Conservation (phyloP, 2,329 filamentous ascomycete genomes). For the Mollisiaceae sp. region DNA sequence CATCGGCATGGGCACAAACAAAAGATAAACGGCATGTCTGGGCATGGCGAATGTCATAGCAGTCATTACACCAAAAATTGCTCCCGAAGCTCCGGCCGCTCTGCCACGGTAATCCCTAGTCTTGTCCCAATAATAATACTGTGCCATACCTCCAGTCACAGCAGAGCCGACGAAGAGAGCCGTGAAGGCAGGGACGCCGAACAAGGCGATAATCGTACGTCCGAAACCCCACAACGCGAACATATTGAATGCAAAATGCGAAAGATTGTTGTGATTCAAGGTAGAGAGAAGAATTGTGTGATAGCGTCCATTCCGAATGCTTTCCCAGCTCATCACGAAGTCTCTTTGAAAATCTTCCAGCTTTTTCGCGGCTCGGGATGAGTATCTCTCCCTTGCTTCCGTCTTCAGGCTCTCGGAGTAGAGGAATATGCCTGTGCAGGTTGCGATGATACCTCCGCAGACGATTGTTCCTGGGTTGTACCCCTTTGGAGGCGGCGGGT, state of each 20-base stretch:
- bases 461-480: conserved; percentile 31
- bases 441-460: conserved; percentile 17
- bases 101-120: neutral
- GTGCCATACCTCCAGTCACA: conserved; percentile 22
- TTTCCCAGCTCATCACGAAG: conserved; percentile 19
- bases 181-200: conserved; percentile 21
- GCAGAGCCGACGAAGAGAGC: conserved; percentile 29
- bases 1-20: conserved; percentile 28
- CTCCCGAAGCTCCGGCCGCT: conserved; percentile 27
- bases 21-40: neutral
- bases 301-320: conserved; percentile 28
- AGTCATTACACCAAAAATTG: conserved; percentile 21
- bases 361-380: conserved; percentile 2
- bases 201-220: conserved; percentile 23
- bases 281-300: conserved; percentile 41
- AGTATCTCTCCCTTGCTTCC: conserved; percentile 4
- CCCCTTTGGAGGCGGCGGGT: conserved; percentile 12
- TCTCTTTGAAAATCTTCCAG: conserved; percentile 16
- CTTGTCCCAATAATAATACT: conserved; percentile 18
- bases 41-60: conserved; percentile 18
- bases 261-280: conserved; percentile 39
- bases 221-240: conserved; percentile 37
- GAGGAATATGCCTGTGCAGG: conserved; percentile 16
- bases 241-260: conserved; percentile 43
- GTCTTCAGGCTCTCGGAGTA: conserved; percentile 6